phyloP scores from a whole-genome alignment of 495 filamentous ascomycete genomes.

The Peziza echinospora region DNA sequence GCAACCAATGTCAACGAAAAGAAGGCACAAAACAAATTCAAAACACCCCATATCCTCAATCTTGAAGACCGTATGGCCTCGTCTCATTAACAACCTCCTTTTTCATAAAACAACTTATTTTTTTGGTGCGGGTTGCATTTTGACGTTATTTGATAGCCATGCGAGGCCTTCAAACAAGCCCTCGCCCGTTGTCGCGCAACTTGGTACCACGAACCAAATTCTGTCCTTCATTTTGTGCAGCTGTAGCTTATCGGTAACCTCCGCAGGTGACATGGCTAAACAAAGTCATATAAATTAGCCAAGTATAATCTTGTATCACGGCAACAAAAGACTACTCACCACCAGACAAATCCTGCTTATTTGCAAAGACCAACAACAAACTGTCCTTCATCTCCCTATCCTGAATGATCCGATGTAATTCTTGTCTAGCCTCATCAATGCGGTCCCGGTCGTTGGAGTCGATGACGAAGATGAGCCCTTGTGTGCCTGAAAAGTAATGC shows the following conservation, averaged over 20 bases:
- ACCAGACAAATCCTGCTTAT: slow-evolving; percentile 82
- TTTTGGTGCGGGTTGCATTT: slow-evolving; percentile 25
- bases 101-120: no score
- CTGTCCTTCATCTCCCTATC: slow-evolving; percentile 98
- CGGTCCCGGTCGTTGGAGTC: slow-evolving; percentile 72
- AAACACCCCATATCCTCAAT: no score
- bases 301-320: neutral
- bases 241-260: slow-evolving; percentile 68
- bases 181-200: slow-evolving; percentile 80
- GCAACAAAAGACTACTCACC: slow-evolving; percentile 40
- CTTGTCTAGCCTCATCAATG: slow-evolving; percentile 72
- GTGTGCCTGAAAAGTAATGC: slow-evolving; percentile 95
- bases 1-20: no score
- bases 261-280: slow-evolving; percentile 63
- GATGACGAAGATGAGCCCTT: slow-evolving; percentile 94
- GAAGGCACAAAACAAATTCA: no score
- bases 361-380: slow-evolving; percentile 81
- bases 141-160: slow-evolving; percentile 91
- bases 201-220: slow-evolving; percentile 90
- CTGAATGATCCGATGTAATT: slow-evolving; percentile 86
- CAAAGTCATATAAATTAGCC: slow-evolving; percentile 2
- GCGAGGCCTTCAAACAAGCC: slow-evolving; percentile 86
- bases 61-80: no score
- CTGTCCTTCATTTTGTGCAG: slow-evolving; percentile 73
- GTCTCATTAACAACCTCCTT: no score